phyloP scores from a whole-genome alignment of 768 basidiomycete genomes.

The Mycena chlorophos region DNA sequence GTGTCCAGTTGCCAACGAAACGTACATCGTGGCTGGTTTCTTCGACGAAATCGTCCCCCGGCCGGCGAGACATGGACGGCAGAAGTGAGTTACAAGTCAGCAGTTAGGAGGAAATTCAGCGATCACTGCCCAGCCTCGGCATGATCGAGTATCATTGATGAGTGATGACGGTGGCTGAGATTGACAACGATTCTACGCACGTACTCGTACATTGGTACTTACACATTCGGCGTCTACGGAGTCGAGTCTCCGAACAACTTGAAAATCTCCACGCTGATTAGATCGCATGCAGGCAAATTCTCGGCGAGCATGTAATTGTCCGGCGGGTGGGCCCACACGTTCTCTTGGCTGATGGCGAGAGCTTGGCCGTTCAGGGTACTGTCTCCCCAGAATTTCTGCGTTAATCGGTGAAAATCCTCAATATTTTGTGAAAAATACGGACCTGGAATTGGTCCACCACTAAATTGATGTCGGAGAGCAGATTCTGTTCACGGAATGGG shows the following conservation, averaged over 20 bases:
- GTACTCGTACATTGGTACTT: too few relatives aligned
- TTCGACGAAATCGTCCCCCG: not conserved
- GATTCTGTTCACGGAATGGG: slow-evolving; percentile 16
- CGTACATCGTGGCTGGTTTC: not conserved
- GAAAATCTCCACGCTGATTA: slow-evolving; percentile 20
- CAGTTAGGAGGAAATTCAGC: too few relatives aligned
- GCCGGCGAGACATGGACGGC: not conserved
- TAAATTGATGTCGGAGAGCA: slow-evolving; percentile 14
- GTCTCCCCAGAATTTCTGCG: slow-evolving; percentile 18
- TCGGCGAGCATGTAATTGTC: slow-evolving; percentile 18
- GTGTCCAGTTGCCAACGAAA: slow-evolving; percentile 5
- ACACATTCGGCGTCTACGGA: too few relatives aligned
- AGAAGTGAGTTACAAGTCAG: too few relatives aligned
- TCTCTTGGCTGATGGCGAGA: slow-evolving; percentile 15
- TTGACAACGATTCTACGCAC: too few relatives aligned
- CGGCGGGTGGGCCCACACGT: slow-evolving; percentile 18
- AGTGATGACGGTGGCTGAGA: too few relatives aligned
- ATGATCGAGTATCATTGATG: too few relatives aligned
- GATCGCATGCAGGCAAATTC: slow-evolving; percentile 14
- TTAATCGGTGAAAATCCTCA: too few relatives aligned
- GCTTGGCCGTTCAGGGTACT: slow-evolving; percentile 19
- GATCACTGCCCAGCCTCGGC: too few relatives aligned
- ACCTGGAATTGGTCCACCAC: slow-evolving; percentile 20
- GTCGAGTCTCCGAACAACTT: slow-evolving; percentile 20
- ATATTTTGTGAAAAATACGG: not conserved